A percentile compares a stretch with the other conserved stretches of the same genome.
Evolutionary conservation across 2,329 filamentous ascomycete species (phyloP).

Genomic region (Pestalotiopsis sp.): DNA sequence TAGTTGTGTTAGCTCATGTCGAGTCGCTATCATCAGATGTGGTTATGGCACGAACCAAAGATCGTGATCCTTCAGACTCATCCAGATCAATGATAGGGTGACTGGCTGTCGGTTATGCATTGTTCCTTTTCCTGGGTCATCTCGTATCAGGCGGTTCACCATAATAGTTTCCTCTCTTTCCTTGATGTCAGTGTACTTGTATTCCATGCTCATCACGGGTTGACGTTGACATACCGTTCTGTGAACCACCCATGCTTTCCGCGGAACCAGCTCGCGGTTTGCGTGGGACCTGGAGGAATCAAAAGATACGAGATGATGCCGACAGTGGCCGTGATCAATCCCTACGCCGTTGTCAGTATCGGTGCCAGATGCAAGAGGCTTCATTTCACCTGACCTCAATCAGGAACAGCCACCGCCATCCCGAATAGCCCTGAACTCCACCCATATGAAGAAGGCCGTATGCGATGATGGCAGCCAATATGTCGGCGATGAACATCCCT

Average conservation of each 20-base stretch:
- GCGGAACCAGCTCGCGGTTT: slow-evolving; percentile 50
- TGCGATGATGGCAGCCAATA: slow-evolving; percentile 36
- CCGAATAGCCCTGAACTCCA: slow-evolving; percentile 33
- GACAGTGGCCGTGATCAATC: slow-evolving; percentile 33
- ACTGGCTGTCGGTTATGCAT: slow-evolving; percentile 11
- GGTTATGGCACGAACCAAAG: not conserved
- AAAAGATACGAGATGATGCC: slow-evolving; percentile 52
- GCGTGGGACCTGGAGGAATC: slow-evolving; percentile 48
- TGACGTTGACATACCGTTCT: slow-evolving; percentile 36
- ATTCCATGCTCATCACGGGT: not conserved
- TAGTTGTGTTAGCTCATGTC: not conserved
- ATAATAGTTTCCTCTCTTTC: slow-evolving; percentile 53
- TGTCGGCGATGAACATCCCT: slow-evolving; percentile 31
- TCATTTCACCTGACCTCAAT: slow-evolving; percentile 49
- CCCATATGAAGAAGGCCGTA: slow-evolving; percentile 38
- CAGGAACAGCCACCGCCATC: slow-evolving; percentile 52
- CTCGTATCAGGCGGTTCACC: slow-evolving; percentile 54
- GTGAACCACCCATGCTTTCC: slow-evolving; percentile 56
- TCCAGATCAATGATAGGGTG: slow-evolving; percentile 4
- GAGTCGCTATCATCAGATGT: not conserved
- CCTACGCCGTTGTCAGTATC: slow-evolving; percentile 15
- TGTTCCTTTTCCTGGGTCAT: slow-evolving; percentile 8
- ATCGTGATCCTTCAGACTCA: slow-evolving; percentile 10
- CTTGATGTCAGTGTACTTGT: not conserved
- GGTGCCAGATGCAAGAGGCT: not conserved